Evolutionary conservation across 306 rosid species (phyloP).

Genomic region (Vicia sativa): DNA sequence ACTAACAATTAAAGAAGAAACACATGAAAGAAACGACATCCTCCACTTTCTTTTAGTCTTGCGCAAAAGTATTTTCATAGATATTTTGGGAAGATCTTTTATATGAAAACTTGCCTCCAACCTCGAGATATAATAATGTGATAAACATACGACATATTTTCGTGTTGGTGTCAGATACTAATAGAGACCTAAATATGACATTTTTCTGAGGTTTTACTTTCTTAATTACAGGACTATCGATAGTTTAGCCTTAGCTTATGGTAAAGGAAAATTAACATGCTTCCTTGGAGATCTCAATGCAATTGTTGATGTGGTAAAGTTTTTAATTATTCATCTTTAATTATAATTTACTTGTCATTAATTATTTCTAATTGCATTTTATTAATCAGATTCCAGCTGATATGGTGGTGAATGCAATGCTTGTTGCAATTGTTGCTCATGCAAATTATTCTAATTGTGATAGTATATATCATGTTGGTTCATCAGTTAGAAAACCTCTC

Average conservation of each 20-base stretch:
- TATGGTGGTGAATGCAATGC: slow-evolving; percentile 83
- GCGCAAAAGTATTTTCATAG: too few relatives aligned
- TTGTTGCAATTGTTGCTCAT: slow-evolving; percentile 64
- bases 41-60: too few relatives aligned
- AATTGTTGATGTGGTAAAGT: slow-evolving; percentile 62
- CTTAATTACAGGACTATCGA: slow-evolving; percentile 73
- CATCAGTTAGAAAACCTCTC: slow-evolving; percentile 62
- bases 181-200: too few relatives aligned
- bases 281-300: slow-evolving; percentile 58
- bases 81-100: too few relatives aligned
- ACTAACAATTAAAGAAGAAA: too few relatives aligned
- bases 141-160: too few relatives aligned
- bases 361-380: neutral
- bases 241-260: slow-evolving; percentile 74
- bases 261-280: slow-evolving; percentile 71
- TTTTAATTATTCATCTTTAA: neutral
- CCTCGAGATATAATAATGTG: too few relatives aligned
- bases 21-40: too few relatives aligned
- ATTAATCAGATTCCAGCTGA: slow-evolving; percentile 82
- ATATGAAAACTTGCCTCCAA: too few relatives aligned
- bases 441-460: slow-evolving; percentile 40
- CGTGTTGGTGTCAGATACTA: too few relatives aligned
- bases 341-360: neutral
- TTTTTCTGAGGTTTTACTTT: too few relatives aligned
- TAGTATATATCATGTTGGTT: slow-evolving; percentile 66